phyloP scores from a whole-genome alignment of 1,284 basidiomycete genomes.

The Polyporus tsugae region DNA sequence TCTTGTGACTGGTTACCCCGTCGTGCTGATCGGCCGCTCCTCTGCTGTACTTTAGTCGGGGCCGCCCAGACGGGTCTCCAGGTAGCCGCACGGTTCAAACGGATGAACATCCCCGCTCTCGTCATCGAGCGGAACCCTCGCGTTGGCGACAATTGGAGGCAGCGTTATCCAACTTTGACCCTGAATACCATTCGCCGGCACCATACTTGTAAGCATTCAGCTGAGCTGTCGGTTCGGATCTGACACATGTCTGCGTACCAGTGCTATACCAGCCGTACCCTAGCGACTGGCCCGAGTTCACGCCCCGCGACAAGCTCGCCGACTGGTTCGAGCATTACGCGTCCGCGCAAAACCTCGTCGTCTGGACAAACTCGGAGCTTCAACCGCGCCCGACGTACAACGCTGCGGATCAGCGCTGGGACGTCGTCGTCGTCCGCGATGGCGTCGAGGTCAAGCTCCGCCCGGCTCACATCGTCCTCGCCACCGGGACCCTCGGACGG shows the following conservation, averaged over 20 bases:
- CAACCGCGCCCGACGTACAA: slow-evolving; percentile 45
- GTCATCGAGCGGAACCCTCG: slow-evolving; percentile 55
- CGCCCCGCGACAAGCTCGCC: slow-evolving; percentile 52
- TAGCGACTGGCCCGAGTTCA: slow-evolving; percentile 40
- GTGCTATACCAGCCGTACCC: slow-evolving; percentile 49
- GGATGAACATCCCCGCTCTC: slow-evolving; percentile 56
- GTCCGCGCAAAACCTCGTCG: slow-evolving; percentile 63
- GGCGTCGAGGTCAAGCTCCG: slow-evolving; percentile 52
- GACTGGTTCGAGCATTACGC: slow-evolving; percentile 75
- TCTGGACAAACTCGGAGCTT: slow-evolving; percentile 66
- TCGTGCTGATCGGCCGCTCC: background rate
- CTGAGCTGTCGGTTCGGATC: slow-evolving; percentile 22
- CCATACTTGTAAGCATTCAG: slow-evolving; percentile 38
- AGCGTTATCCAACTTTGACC: slow-evolving; percentile 57
- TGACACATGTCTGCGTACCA: slow-evolving; percentile 24
- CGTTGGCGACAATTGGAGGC: slow-evolving; percentile 63
- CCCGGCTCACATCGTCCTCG: slow-evolving; percentile 66
- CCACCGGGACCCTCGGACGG: slow-evolving; percentile 60
- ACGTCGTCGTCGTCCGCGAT: slow-evolving; percentile 53
- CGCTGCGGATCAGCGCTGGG: slow-evolving; percentile 53
- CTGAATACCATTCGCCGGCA: slow-evolving; percentile 52
- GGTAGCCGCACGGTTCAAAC: slow-evolving; percentile 59
- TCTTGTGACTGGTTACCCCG: background rate
- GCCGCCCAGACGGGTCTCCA: slow-evolving; percentile 62
- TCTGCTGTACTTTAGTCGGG: slow-evolving; percentile 47